Base-by-base conservation (phyloP, 176 grass and related monocot species). In the Musa beccarii region DNA sequence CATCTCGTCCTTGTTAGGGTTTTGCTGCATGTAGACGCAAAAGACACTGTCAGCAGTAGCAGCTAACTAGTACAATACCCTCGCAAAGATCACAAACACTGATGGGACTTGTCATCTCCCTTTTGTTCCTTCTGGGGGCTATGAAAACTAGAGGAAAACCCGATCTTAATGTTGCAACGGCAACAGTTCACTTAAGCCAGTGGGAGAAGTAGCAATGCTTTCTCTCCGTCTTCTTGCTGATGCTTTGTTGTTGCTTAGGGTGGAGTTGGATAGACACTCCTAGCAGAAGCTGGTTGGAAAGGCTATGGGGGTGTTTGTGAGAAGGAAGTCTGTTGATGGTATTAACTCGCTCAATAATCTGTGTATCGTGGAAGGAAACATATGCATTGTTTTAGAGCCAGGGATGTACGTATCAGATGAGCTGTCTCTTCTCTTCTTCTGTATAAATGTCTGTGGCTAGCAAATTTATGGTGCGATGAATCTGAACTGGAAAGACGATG, bases 281-380 rank as follows among this genome's bases (percentile, higher is more conserved):
- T 43, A 43, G 34, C 34, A 43, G 34, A 43, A 43, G 34, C 34
- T 6, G 34, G 34, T 43, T 43, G 34, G 34, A 43, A 43, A 43
- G 34, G 34, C 34, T 43, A 5, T 5, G 34, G 34, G 34, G 34
- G 29, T 43, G 34, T 43, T 43, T 43, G 34, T 43, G 34, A 43
- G 34, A 43, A 43, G 34, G 34, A 43, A 6, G 34, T 43, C 34
- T 43, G 34, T 43, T 6, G 34, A 55, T 66, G 79, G 78, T 77
- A 78, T 88, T 86, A 76, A 79, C 73, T 76, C 25, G 51, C 75
- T 52, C n/a, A 52, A 51, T 52, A 20, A 70, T 70, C 16, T n/a
- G 34, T 51, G 34, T 63, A 69, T 19, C 50, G 68, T n/a, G 19
- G 43, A 20, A 51, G 68, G 51, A 70, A 51, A 34, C 51, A 51